Evolutionary conservation across 441 rosid genomes (phyloP), one percentile per base, ranked within the genome.

Genomic region (Populus hybrid): DNA sequence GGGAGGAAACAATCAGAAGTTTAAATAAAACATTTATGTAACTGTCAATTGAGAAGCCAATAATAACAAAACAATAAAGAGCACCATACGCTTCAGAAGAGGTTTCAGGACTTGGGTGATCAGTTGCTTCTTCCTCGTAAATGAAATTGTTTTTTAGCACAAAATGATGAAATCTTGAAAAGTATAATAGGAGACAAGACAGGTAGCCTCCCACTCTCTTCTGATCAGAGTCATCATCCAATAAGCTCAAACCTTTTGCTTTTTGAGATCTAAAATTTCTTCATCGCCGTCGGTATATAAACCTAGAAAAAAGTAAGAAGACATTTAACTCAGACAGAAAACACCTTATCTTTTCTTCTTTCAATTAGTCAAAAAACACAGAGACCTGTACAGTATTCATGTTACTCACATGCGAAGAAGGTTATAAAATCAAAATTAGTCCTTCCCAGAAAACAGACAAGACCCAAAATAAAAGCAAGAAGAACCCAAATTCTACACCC

Each of bases 221-320:
- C 85, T 30, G 85, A 82, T 73, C 83, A 69, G 88, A 71, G 40
- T 84, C 86, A 42, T 77, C 84, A 16, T 66, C n/a, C 73, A 79
- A 88, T 76, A 23, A 86, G 36, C 81, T 76, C 82, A 95, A 95
- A 93, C 81, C 70, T n/a, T 93, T 84, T 97, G 82, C 80, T n/a
- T 88, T 80, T 84, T 87, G 69, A 97, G 88, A 86, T 80, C 71
- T 78, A 97, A 84, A 38, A 32, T 76, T 83, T 97, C 99, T 83
- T 74, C 75, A 46, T 93, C 99, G 19, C 99, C 99, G 73, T 94
- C 99, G 65, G 72, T 77, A 82, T 97, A 97, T 26, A 66, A 76
- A 97, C 89, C 99, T 97, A n/a, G n/a, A 79, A 11, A 67, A 30
- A 73, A 42, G 63, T 75, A 75, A 75, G 76, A 64, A 82, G 74